Evolutionary conservation across 2,329 filamentous ascomycete genomes (phyloP).

Genomic region (Fusarium xyrophilum): DNA sequence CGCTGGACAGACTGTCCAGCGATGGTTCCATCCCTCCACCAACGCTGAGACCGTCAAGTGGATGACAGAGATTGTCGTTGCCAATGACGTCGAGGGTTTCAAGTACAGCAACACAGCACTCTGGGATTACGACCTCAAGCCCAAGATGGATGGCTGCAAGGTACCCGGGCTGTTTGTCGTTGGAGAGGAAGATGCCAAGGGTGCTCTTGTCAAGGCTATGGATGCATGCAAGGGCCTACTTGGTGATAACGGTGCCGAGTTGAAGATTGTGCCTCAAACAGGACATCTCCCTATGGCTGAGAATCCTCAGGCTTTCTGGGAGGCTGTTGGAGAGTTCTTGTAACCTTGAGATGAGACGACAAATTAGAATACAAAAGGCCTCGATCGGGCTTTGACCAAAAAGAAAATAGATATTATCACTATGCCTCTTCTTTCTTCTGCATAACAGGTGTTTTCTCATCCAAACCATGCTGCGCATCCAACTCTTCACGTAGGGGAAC

Average conservation of each 20-base stretch:
- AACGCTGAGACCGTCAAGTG: conserved; percentile 57
- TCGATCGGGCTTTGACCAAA: neutral
- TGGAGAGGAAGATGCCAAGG: conserved; percentile 73
- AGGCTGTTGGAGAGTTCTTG: conserved; percentile 66
- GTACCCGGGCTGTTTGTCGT: conserved; percentile 74
- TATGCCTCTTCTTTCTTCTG: neutral
- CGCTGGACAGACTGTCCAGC: conserved; percentile 72
- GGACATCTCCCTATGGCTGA: conserved; percentile 89
- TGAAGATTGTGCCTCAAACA: conserved; percentile 71
- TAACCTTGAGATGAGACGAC: conserved; percentile 27
- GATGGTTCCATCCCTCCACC: conserved; percentile 76
- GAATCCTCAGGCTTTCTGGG: conserved; percentile 71
- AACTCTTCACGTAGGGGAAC: conserved; percentile 38
- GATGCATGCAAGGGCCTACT: conserved; percentile 70
- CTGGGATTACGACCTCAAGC: conserved; percentile 73
- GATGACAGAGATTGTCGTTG: conserved; percentile 72
- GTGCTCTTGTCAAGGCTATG: conserved; percentile 80
- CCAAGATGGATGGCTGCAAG: conserved; percentile 58
- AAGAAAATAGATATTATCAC: neutral
- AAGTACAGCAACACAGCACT: conserved; percentile 71
- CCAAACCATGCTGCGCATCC: conserved; percentile 42
- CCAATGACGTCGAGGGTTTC: conserved; percentile 75
- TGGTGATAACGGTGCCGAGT: conserved; percentile 61
- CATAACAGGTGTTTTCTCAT: neutral
- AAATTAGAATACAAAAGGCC: neutral